These are phyloP conservation scores for Suillus bovinus DNA, from an alignment of 768 basidiomycete species.

Conservation along the genomic window DNA sequence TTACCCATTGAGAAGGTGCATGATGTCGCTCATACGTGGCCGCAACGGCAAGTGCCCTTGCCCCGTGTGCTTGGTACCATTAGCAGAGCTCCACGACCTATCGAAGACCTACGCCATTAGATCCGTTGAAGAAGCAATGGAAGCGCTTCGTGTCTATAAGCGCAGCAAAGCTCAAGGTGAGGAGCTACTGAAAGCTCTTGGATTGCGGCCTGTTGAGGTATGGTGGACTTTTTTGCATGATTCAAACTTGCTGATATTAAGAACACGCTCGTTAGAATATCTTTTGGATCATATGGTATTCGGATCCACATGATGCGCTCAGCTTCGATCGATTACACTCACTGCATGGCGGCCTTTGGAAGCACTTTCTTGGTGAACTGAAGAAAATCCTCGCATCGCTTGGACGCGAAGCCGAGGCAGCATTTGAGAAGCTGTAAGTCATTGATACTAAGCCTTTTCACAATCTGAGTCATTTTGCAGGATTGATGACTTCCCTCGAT, in stretches of 20 bases:
- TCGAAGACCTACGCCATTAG: slow-evolving; percentile 16
- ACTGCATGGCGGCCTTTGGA: slow-evolving; percentile 33
- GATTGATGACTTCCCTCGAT: slow-evolving; percentile 29
- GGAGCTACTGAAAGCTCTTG: slow-evolving; percentile 18
- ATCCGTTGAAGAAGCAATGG: slow-evolving; percentile 18
- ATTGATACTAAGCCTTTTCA: slow-evolving; percentile 2
- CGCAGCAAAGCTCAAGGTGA: slow-evolving; percentile 19
- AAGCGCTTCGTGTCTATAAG: background rate
- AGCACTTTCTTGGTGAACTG: slow-evolving; percentile 33
- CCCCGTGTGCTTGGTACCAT: slow-evolving; percentile 38
- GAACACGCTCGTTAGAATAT: slow-evolving; percentile 36
- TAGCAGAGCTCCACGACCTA: slow-evolving; percentile 25
- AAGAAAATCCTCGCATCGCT: slow-evolving; percentile 21
- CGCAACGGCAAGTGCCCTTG: slow-evolving; percentile 33
- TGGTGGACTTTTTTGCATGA: background rate
- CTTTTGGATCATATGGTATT: slow-evolving; percentile 38
- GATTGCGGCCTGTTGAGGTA: slow-evolving; percentile 22
- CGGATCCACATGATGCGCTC: slow-evolving; percentile 35
- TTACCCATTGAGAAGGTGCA: too few relatives aligned
- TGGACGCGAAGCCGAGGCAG: slow-evolving; percentile 11
- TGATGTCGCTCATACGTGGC: slow-evolving; percentile 41
- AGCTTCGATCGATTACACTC: slow-evolving; percentile 43
- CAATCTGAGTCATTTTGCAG: slow-evolving; percentile 20
- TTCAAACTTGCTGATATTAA: background rate
- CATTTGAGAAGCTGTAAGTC: slow-evolving; percentile 26